A percentile compares a stretch with the other conserved stretches of the same genome.
Evolutionary conservation across 169 alveolate genomes (phyloP).

Genomic region (Eimeria necatrix): DNA sequence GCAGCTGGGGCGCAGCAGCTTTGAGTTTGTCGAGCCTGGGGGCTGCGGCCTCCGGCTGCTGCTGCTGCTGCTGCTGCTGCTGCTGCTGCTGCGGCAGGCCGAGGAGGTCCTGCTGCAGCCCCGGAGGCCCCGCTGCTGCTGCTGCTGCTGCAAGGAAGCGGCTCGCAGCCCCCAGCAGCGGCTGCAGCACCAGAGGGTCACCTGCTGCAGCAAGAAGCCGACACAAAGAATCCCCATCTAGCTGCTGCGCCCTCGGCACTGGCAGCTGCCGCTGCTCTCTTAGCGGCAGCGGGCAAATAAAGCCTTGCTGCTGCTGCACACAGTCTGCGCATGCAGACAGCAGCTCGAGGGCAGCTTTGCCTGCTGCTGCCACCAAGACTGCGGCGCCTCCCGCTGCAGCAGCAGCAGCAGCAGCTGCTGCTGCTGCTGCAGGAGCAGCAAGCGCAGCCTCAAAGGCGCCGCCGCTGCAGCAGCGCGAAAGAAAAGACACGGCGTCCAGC

Average conservation of each 20-base stretch:
- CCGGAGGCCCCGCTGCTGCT: neutral
- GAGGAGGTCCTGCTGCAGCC: conserved; percentile 8
- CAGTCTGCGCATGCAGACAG: conserved; percentile 44
- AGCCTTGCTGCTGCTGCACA: conserved; percentile 51
- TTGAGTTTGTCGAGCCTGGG: neutral
- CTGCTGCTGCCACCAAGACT: conserved; percentile 22
- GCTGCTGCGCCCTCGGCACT: conserved; percentile 48
- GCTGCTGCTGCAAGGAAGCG: conserved; percentile 22
- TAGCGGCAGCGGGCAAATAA: neutral
- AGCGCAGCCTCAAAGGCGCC: neutral
- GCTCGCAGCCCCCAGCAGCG: conserved; percentile 58
- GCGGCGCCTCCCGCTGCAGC: conserved; percentile 25
- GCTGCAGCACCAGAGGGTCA: conserved; percentile 48
- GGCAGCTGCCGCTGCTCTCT: conserved; percentile 39
- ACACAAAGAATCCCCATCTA: neutral
- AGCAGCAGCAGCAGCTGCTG: conserved; percentile 24
- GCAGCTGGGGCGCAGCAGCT: conserved; percentile 32
- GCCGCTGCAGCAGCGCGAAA: conserved; percentile 38
- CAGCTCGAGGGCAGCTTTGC: conserved; percentile 42
- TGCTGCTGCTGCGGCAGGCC: conserved; percentile 39
- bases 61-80: conserved; percentile 36
- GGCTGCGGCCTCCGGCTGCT: neutral
- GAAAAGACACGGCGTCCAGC: neutral
- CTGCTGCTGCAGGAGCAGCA: conserved; percentile 13
- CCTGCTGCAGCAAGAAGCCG: conserved; percentile 36